These are phyloP conservation scores for Fusarium setosum DNA, from an alignment of 2,329 filamentous ascomycete genomes.

Conservation along the genomic window DNA sequence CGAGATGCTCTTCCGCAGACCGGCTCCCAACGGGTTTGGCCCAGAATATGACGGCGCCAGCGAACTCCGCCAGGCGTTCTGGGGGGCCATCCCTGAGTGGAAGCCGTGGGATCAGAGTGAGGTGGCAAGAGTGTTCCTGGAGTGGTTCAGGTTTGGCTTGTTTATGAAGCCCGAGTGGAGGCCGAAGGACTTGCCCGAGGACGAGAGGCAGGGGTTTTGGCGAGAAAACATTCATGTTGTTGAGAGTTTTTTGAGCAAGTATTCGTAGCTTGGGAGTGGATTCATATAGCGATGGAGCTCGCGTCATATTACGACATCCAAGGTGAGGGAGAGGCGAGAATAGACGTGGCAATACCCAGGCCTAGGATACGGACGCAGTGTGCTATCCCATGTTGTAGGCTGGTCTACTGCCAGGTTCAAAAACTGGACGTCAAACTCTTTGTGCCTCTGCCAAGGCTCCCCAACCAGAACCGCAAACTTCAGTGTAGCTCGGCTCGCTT, in stretches of 20 bases:
- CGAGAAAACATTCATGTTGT: not conserved
- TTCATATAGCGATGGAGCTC: too few species aligned
- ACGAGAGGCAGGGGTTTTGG: not conserved
- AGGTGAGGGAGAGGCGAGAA: too few species aligned
- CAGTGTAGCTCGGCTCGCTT: too few species aligned
- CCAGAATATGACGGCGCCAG: not conserved
- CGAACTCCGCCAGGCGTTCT: not conserved
- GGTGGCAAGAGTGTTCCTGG: not conserved
- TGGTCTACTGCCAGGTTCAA: too few species aligned
- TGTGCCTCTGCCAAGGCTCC: too few species aligned
- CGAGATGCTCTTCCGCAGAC: not conserved
- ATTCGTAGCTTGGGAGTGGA: not conserved
- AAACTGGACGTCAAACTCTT: too few species aligned
- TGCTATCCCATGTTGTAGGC: too few species aligned
- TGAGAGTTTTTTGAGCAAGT: not conserved
- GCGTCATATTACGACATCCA: too few species aligned
- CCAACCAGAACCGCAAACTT: too few species aligned
- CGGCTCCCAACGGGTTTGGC: not conserved
- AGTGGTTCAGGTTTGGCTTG: not conserved
- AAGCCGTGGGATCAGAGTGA: not conserved
- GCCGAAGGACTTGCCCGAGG: not conserved
- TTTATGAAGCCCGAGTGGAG: not conserved
- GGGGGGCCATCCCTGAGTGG: not conserved
- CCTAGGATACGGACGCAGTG: too few species aligned
- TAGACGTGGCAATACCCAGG: too few species aligned